Evolutionary conservation across 768 basidiomycete genomes (phyloP), one percentile per base, ranked within the genome.

Genomic region (Dendrothele bispora): DNA sequence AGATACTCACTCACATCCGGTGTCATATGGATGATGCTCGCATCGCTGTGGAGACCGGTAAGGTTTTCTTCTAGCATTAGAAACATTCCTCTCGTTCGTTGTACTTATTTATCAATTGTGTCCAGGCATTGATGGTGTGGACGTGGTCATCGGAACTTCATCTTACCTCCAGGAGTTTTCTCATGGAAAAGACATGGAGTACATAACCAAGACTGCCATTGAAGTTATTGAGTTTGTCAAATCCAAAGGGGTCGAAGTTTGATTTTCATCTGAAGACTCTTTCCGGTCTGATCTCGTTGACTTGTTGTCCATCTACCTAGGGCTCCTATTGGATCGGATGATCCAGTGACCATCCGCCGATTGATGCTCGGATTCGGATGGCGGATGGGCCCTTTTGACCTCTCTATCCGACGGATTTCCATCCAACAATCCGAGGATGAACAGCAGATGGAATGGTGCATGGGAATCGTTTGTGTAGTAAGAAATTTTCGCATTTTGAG

Each of bases 1-100:
- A 95, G 80, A 93, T 98, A 69, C 82, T 98, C 53, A 99, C 95
- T 7, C 95, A 99, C 75, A 98, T 99, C 58, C 85, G 95, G 39
- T 99, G 95, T 69, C 95, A 99, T 67, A 98, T 99, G 97, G 95
- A 98, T 62, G 97, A 99, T 71, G 97, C 97, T 8, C 83, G 91
- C 43, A 91, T 98, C 61, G 95, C 95, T 27, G 94, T 98, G 44
- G 95, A 98, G 74, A 98, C 97, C 52, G 95, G 93, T 88, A 52
- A 52, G 79, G 59, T 38, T 34, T 50, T 18, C 41, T 34, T 17
- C 18, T 43, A 30, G n/a, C 40, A 20, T 14, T n/a, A 14, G 17
- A 18, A 1, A 28, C 18, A 11, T 24, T 18, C 25, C 28, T 22
- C 7, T 29, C 20, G n/a, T 17, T 39, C 7, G 15, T 22, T n/a